Evolutionary conservation across 805 yeast genomes (phyloP), one percentile per base, ranked within the genome.

Genomic region (Lachancea dasiensis): DNA sequence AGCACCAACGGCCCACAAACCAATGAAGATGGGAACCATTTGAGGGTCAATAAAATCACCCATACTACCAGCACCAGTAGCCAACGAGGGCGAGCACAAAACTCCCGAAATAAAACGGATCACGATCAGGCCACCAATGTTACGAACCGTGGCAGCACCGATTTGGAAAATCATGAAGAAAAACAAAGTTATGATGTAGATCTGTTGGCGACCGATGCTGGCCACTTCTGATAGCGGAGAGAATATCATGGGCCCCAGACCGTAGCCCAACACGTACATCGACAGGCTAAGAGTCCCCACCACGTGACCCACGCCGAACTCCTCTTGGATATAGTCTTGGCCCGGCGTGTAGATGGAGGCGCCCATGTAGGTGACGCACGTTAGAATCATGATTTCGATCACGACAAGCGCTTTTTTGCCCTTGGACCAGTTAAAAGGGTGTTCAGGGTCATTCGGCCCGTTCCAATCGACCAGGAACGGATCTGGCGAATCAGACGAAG

Each of bases 191-290:
- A 58, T 34, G 22, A 69, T 60, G 43, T 75, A 77, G 25, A 74
- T 65, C 21, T 66, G 60, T 36, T 72, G 72, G 43, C 82, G 65
- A 10, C 83, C 83, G 34, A 73, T 54, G 3, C 56, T 52, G 2
- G 77, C 71, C 31, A 73, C 65, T 51, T 78, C 84, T 8, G 79
- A 70, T 42, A 78, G 46, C 3, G 84, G 83, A 0, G 80, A 70
- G 38, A 75, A 71, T 2, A 75, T 45, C 62, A 77, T 62, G 1
- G 81, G 81, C 1, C 81, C 81, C 10, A 75, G 33, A 36, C 79
- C 83, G 49, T 78, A 77, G 6, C 82, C 84, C 22, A 76, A 46
- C 6, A 77, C 77, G 44, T 71, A 79, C 27, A 75, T 44, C 0
- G 79, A 60, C 47, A 79, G 61, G 2, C 78, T 77, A 24, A 79